Evolutionary conservation across 225 moss, liverwort and hornwort species (phyloP).

Genomic region (Pseudoscleropodium purum): DNA sequence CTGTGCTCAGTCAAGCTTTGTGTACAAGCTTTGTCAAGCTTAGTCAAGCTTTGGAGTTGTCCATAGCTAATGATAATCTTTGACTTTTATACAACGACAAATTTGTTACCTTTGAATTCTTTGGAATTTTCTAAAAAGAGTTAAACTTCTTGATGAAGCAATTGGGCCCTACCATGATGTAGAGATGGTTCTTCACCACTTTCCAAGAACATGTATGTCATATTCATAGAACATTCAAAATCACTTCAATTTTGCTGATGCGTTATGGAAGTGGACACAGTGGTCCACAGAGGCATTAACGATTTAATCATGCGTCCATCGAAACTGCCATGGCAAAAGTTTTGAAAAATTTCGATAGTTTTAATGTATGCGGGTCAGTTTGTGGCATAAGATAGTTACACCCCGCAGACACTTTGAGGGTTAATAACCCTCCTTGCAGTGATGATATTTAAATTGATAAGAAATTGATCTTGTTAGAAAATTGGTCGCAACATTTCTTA

Average conservation of each 20-base stretch:
- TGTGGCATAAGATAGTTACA: background rate
- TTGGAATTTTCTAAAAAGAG: background rate
- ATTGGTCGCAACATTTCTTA: background rate
- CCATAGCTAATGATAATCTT: background rate
- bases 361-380: background rate
- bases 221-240: background rate
- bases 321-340: background rate
- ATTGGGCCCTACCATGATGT: background rate
- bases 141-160: background rate
- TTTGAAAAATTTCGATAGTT: background rate
- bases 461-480: background rate
- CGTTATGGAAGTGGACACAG: background rate
- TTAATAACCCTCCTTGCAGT: background rate
- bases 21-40: background rate
- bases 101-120: background rate
- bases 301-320: background rate
- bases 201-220: background rate
- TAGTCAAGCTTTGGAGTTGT: background rate
- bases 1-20: background rate
- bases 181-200: background rate
- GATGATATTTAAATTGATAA: background rate
- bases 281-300: background rate
- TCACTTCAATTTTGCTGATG: background rate
- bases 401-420: background rate
- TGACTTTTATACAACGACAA: background rate